Evolutionary conservation across 2,329 filamentous ascomycete species (phyloP).

Genomic region (Fusarium newnesense): DNA sequence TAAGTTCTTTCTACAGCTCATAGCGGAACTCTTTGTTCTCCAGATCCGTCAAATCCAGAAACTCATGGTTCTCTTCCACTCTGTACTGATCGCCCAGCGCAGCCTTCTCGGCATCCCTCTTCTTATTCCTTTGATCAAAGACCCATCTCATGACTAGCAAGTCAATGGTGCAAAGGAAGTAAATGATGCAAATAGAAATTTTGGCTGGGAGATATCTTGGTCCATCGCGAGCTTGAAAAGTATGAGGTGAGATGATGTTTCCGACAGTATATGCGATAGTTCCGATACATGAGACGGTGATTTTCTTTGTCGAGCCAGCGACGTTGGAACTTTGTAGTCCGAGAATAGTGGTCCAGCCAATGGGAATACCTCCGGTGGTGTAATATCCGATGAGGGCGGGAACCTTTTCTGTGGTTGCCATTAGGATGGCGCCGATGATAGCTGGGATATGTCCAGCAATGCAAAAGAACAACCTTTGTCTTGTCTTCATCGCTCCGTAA

Average conservation of each 20-base stretch:
- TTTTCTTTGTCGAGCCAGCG: slow-evolving; percentile 35
- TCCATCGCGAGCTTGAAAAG: slow-evolving; percentile 32
- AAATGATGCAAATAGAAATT: slow-evolving; percentile 37
- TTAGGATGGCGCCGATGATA: slow-evolving; percentile 32
- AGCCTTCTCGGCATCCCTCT: slow-evolving; percentile 17
- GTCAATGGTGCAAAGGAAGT: slow-evolving; percentile 32
- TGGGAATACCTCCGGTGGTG: slow-evolving; percentile 32
- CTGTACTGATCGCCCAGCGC: not conserved
- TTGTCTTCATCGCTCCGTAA: not conserved
- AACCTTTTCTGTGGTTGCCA: slow-evolving; percentile 38
- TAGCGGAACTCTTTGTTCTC: slow-evolving; percentile 4
- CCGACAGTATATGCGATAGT: slow-evolving; percentile 36
- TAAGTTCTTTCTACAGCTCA: not conserved
- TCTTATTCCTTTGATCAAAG: slow-evolving; percentile 23
- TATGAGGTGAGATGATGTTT: slow-evolving; percentile 38
- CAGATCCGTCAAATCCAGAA: slow-evolving; percentile 33
- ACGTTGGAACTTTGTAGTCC: slow-evolving; percentile 37
- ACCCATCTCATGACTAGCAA: slow-evolving; percentile 34
- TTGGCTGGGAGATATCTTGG: slow-evolving; percentile 33
- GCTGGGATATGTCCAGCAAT: slow-evolving; percentile 14
- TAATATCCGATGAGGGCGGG: slow-evolving; percentile 36
- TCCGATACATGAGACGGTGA: slow-evolving; percentile 36
- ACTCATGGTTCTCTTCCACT: slow-evolving; percentile 31
- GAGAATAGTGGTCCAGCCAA: slow-evolving; percentile 37
- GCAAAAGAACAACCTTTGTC: not conserved